phyloP scores from a whole-genome alignment of 2,329 filamentous ascomycete species.

The Parascedosporium putredinis region DNA sequence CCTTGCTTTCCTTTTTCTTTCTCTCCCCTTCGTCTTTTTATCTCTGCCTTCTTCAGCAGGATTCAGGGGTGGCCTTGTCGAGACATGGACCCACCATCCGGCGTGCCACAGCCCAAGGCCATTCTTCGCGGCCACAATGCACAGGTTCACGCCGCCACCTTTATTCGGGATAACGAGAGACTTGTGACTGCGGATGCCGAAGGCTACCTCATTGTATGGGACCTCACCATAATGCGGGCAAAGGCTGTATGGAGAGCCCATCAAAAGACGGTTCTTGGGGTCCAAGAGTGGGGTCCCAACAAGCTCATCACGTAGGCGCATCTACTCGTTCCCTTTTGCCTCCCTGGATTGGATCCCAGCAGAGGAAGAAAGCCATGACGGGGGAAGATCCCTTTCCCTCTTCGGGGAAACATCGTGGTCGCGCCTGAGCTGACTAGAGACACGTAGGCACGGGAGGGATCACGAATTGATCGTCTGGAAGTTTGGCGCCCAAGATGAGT shows the following conservation, averaged over 20 bases:
- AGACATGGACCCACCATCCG: background rate
- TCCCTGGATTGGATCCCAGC: too few species aligned
- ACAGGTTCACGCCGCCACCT: slow-evolving; percentile 66
- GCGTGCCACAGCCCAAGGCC: slow-evolving; percentile 34
- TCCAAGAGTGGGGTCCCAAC: slow-evolving; percentile 60
- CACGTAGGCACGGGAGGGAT: slow-evolving; percentile 73
- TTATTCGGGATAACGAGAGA: slow-evolving; percentile 62
- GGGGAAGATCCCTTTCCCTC: too few species aligned
- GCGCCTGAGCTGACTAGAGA: background rate
- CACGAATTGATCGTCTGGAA: slow-evolving; percentile 82
- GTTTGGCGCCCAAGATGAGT: slow-evolving; percentile 49
- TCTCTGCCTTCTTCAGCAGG: too few species aligned
- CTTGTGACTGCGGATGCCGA: slow-evolving; percentile 83
- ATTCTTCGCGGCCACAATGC: slow-evolving; percentile 79
- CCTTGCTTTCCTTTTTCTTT: too few species aligned
- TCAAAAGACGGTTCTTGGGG: slow-evolving; percentile 62
- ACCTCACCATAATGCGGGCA: slow-evolving; percentile 68
- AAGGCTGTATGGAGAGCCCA: slow-evolving; percentile 83
- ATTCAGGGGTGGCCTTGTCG: too few species aligned
- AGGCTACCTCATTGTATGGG: slow-evolving; percentile 82
- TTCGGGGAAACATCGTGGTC: too few species aligned
- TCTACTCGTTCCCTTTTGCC: background rate
- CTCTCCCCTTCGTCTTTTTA: too few species aligned
- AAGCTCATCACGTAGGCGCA: slow-evolving; percentile 68
- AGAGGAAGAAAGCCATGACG: too few species aligned